These are phyloP conservation scores for Cicer yamashitae DNA, from an alignment of 306 rosid species.

Conservation along the genomic window DNA sequence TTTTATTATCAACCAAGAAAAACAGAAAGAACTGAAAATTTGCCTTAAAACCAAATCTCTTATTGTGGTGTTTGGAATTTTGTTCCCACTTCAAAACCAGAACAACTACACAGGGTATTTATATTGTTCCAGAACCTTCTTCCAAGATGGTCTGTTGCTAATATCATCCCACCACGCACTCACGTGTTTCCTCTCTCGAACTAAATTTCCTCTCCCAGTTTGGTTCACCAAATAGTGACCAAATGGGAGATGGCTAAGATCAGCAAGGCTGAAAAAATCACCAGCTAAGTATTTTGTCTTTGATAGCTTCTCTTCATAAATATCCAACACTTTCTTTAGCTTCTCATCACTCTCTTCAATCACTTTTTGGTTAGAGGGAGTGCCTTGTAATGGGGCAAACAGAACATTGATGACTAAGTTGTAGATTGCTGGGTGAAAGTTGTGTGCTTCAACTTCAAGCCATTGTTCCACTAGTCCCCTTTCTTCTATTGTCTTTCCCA, in stretches of 20 bases:
- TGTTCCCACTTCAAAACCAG: background rate
- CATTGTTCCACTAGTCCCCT: conserved; percentile 63
- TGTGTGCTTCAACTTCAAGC: conserved; percentile 63
- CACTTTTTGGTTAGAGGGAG: conserved; percentile 47
- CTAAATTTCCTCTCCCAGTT: conserved; percentile 46
- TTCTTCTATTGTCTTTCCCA: conserved; percentile 51
- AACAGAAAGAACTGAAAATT: background rate
- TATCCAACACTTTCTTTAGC: conserved; percentile 38
- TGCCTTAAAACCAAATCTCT: background rate
- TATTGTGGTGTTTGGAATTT: background rate
- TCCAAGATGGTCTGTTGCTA: conserved; percentile 64
- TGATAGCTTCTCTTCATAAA: conserved; percentile 46
- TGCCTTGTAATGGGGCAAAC: conserved; percentile 44
- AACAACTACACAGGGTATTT: conserved; percentile 42
- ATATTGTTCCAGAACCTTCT: conserved; percentile 53
- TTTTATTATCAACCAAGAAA: conserved; percentile 20
- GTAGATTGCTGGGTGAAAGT: conserved; percentile 47
- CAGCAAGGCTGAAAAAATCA: conserved; percentile 52
- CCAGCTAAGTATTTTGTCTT: conserved; percentile 47
- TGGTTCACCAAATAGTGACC: conserved; percentile 57
- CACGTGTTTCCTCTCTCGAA: conserved; percentile 58
- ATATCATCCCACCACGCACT: conserved; percentile 73
- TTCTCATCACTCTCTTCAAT: conserved; percentile 52
- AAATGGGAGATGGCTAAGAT: conserved; percentile 54
- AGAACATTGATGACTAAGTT: conserved; percentile 44